Percentiles rank a stretch among this genome's conserved stretches.
These are phyloP conservation scores for Candida succiphila DNA, from an alignment of 805 yeast species.

Conservation along the genomic window DNA sequence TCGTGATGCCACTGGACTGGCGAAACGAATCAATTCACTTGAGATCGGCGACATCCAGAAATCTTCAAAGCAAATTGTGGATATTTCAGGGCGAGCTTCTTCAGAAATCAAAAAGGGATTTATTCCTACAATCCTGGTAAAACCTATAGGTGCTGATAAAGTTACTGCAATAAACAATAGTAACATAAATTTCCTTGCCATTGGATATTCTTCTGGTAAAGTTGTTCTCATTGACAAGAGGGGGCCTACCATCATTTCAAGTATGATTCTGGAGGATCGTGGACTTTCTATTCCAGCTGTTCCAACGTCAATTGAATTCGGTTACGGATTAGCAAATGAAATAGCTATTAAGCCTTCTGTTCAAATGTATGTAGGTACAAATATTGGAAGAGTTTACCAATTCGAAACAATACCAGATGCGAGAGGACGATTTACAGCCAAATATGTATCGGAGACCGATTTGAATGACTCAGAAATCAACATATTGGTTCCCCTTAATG, in stretches of 20 bases:
- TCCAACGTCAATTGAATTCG: slow-evolving; percentile 60
- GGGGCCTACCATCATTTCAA: slow-evolving; percentile 47
- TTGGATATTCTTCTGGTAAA: slow-evolving; percentile 71
- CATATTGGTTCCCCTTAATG: slow-evolving; percentile 47
- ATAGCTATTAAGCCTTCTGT: slow-evolving; percentile 71
- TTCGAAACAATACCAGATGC: slow-evolving; percentile 56
- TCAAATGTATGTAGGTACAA: slow-evolving; percentile 66
- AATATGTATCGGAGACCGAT: slow-evolving; percentile 35
- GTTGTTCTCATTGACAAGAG: slow-evolving; percentile 69
- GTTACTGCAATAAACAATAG: slow-evolving; percentile 61
- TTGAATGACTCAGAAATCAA: slow-evolving; percentile 43
- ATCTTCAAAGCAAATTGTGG: slow-evolving; percentile 21
- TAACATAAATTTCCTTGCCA: slow-evolving; percentile 74
- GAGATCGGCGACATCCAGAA: slow-evolving; percentile 19
- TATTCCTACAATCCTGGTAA: slow-evolving; percentile 43
- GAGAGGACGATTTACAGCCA: slow-evolving; percentile 52
- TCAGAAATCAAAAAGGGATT: slow-evolving; percentile 45
- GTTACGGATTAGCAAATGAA: slow-evolving; percentile 46
- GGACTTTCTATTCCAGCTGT: slow-evolving; percentile 18
- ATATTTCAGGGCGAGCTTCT: slow-evolving; percentile 47
- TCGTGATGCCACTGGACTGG: slow-evolving; percentile 12
- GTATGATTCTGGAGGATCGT: slow-evolving; percentile 18
- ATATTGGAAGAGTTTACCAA: slow-evolving; percentile 56
- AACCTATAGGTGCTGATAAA: slow-evolving; percentile 27
- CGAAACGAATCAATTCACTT: slow-evolving; percentile 17